phyloP scores from a whole-genome alignment of 805 yeast species.

The Saccharomycopsis malanga region DNA sequence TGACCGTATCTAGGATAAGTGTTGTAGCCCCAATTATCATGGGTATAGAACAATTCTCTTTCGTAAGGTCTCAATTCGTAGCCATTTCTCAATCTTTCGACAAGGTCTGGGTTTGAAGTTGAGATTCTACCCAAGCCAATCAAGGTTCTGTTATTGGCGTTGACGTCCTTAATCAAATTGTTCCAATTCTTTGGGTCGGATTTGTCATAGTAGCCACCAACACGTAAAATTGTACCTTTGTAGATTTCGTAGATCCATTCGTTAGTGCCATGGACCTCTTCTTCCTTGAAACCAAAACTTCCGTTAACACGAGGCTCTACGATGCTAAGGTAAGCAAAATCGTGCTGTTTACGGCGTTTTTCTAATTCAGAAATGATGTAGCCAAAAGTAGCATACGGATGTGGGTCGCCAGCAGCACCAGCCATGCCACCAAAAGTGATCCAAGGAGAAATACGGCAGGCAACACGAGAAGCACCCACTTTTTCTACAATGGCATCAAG shows the following conservation, averaged over 20 bases:
- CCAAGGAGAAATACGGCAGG: constrained; percentile 44
- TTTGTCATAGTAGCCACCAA: constrained; percentile 29
- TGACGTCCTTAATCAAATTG: constrained; percentile 25
- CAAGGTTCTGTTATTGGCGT: constrained; percentile 37
- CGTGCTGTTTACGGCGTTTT: constrained; percentile 15
- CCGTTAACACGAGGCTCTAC: constrained; percentile 24
- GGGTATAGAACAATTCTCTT: constrained; percentile 35
- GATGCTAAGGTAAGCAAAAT: constrained; percentile 22
- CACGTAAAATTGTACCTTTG: constrained; percentile 39
- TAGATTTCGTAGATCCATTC: constrained; percentile 37
- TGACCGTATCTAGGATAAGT: constrained; percentile 27
- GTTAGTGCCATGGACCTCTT: constrained; percentile 26
- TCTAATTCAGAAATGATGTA: constrained; percentile 22
- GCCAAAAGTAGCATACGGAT: constrained; percentile 33
- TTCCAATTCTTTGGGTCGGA: constrained; percentile 25
- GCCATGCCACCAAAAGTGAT: constrained; percentile 35
- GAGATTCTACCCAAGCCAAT: constrained; percentile 34
- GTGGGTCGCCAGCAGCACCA: constrained; percentile 31
- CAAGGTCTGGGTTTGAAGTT: constrained; percentile 37
- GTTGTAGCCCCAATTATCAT: constrained; percentile 31
- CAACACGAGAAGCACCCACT: constrained; percentile 45
- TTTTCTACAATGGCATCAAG: constrained; percentile 42
- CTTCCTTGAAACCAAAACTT: constrained; percentile 26
- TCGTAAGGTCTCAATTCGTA: constrained; percentile 32
- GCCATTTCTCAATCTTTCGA: constrained; percentile 31